Evolutionary conservation across 148 eudicot species (phyloP), one percentile per base, ranked within the genome.

Genomic region (Nyssa sinensis): DNA sequence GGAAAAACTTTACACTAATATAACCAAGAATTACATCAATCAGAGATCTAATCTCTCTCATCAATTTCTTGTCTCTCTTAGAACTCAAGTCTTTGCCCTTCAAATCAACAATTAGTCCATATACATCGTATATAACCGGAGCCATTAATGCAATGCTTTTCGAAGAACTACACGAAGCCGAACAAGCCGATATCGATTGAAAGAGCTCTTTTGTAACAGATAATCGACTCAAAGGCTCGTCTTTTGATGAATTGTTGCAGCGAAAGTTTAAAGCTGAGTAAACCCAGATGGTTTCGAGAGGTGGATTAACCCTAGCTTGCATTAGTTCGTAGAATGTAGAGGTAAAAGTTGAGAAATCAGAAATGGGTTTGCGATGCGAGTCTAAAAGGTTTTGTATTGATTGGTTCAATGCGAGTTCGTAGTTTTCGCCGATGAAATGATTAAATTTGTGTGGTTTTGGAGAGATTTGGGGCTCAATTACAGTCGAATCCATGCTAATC

Each of bases 211-310:
- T 44, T 44, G 6, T 44, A 19, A 44, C 51, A 2, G 19, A 0
- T 44, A 44, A 44, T 44, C 51, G 51, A 44, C 16, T 44, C 51
- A 44, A 44, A 44, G 51, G 51, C 19, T 44, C 51, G 51, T 44
- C 51, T 44, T 44, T 44, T 12, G 51, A 2, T 14, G 51, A 44
- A 44, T 44, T 44, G 51, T 44, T 44, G 51, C 17, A 3, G 51
- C 51, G 17, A 44, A 44, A 44, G 51, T 14, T 44, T 44, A 44
- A 44, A 44, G 51, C 51, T 19, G 51, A 62, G 7, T 79, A 84
- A 58, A 84, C 75, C 92, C 92, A 88, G 72, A 88, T 80, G 81
- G 85, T 65, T 84, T 88, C 92, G 27, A 86, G 80, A 44, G 82
- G 85, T 34, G 92, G 89, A 68, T 86, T 73, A 9, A 39, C 25